Evolutionary conservation across 345 rosid species (phyloP), one percentile per base, ranked within the genome.

Genomic region (Gossypium thurberi): DNA sequence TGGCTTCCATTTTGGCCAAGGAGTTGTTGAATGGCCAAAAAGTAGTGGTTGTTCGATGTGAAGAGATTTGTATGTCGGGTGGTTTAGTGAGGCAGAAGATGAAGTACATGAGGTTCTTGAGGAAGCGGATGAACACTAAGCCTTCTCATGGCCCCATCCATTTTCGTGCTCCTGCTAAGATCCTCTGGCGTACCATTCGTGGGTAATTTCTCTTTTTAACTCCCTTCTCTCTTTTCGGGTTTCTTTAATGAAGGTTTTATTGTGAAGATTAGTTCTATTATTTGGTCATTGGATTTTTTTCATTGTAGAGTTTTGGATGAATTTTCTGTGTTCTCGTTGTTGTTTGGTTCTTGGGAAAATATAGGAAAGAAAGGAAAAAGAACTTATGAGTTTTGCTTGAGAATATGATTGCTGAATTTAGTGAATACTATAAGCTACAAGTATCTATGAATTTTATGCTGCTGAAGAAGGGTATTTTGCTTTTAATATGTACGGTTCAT

Each of bases 111-210:
- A 23, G 62, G 15, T 57, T 57, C 7, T 57, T 57, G 33, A 23
- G 62, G 62, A 57, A 57, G 62, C 62, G 62, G 1, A 57, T 57
- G 62, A 57, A 57, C 37, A 57, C 62, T 1, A 57, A 57, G 62
- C 62, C 62, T 3, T 57, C 62, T 11, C 62, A 57, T 57, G 62
- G 62, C 5, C 62, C 62, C 15, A 57, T 57, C 15, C 62, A 57
- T 23, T 57, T 57, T 25, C 62, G 62, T 23, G 62, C 62, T 11
- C 62, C 62, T 11, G 23, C 62, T 57, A 57, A 57, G 62, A 57
- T 57, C 17, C 62, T 57, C 33, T 57, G 62, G 62, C 62, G 62
- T 11, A 57, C 62, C 62, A 57, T 57, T 57, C 62, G 62, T 57
- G 62, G 62, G 62, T 57, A 57, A 21, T 11, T 23, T 57, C 6